Base-by-base conservation (phyloP, 768 basidiomycete genomes). In the Aureoboletus auriporus region DNA sequence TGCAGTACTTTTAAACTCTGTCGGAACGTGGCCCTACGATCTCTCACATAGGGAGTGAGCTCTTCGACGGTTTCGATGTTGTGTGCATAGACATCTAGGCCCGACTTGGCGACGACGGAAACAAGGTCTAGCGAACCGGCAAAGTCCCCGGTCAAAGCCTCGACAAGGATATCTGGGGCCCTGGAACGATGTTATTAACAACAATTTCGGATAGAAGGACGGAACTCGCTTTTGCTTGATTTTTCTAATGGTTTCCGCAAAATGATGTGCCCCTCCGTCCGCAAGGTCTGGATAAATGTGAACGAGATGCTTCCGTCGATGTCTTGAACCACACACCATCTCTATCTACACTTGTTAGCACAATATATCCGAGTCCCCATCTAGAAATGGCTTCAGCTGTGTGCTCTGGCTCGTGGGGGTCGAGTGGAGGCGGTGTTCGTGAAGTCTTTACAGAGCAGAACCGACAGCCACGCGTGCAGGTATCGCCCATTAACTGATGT, bases 391-490 rank as follows among this genome's bases (percentile, higher is more conserved):
- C 96, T 71, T 98, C 95, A 0, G 96, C 95, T 3, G 96, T 98
- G 65, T 98, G 82, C 73, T 98, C 96, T 16, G 96, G 96, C 61
- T 99, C 96, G 60, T 96, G 93, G 0, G 89, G 84, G 63, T 99
- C 95, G 34, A 99, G 70, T 7, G 96, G 94, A 27, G 89, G 84
- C 8, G 96, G 96, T 0, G 83, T 65, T 44, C 79, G 76, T 3
- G 93, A 93, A 0, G 96, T 99, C 74, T 96, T 96, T 43, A 99
- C 92, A 8, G 94, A 89, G 61, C 96, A 99, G 64, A 99, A 99
- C 46, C 94, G 78, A 69, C 96, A 99, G 2, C 93, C 96, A 61
- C 96, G 83, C 31, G 96, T 99, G 64, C 96, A 99, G 12, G 93
- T 96, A 71, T 98, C 95, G 8, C 96, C 96, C 96, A 99, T 98